These are phyloP conservation scores for Neurospora sp. DNA, from an alignment of 495 filamentous ascomycete species.

Conservation along the genomic window DNA sequence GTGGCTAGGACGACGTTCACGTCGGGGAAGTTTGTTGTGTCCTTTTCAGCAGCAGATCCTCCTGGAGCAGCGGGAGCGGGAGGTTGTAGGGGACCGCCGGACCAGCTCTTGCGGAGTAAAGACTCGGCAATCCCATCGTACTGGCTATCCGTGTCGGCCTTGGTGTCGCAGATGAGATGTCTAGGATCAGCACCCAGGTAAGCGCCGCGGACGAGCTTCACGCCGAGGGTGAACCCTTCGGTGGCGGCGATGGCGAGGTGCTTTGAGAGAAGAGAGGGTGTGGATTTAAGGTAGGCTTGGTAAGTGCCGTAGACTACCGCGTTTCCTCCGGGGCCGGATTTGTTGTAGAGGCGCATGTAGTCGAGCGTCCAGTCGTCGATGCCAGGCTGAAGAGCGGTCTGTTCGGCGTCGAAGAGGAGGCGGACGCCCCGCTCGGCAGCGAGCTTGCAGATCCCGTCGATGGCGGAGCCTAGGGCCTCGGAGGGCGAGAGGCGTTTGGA, in stretches of 20 bases:
- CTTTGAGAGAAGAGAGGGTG: constrained; percentile 49
- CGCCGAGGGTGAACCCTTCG: constrained; percentile 69
- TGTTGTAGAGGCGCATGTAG: constrained; percentile 72
- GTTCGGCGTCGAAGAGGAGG: constrained; percentile 86
- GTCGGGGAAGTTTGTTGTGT: constrained; percentile 42
- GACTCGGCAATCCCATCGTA: constrained; percentile 31
- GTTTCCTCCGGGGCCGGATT: constrained; percentile 26
- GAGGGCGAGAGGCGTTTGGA: constrained; percentile 48
- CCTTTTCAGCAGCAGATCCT: constrained; percentile 15
- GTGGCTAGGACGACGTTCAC: constrained; percentile 72
- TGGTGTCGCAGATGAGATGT: constrained; percentile 66
- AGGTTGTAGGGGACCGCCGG: constrained; percentile 38
- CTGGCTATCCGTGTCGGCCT: constrained; percentile 58
- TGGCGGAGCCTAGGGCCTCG: constrained; percentile 54
- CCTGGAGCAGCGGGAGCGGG: constrained; percentile 14
- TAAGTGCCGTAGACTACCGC: constrained; percentile 57
- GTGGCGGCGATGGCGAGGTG: constrained; percentile 57
- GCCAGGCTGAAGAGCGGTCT: constrained; percentile 66
- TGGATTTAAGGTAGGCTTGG: constrained; percentile 74
- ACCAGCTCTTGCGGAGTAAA: constrained; percentile 33
- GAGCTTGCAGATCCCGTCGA: constrained; percentile 65
- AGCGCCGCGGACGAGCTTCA: constrained; percentile 88
- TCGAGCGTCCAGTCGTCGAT: constrained; percentile 78
- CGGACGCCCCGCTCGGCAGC: constrained; percentile 60
- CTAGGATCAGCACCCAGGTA: constrained; percentile 77